Percentiles rank a stretch among this genome's conserved stretches.
These are phyloP conservation scores for Russula brevipes DNA, from an alignment of 768 basidiomycete genomes.

Conservation along the genomic window DNA sequence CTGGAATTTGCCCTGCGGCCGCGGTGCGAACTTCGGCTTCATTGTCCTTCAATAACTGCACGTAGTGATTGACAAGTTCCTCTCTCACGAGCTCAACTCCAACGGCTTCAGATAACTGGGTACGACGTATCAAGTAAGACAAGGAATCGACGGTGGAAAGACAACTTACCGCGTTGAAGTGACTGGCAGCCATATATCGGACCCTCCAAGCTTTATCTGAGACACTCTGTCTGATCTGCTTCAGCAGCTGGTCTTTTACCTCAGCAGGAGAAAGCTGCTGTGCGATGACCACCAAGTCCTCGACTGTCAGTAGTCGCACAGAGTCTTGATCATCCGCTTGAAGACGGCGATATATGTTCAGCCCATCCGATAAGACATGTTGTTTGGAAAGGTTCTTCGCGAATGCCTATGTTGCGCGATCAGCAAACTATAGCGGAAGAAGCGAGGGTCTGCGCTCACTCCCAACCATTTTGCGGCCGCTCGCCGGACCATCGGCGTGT, in stretches of 20 bases:
- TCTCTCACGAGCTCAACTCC: constrained; percentile 88
- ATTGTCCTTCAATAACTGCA: constrained; percentile 92
- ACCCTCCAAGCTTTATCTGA: constrained; percentile 98
- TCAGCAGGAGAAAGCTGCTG: constrained; percentile 80
- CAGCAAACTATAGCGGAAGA: background rate
- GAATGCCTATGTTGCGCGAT: constrained; percentile 50
- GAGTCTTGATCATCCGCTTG: constrained; percentile 98
- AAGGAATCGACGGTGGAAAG: background rate
- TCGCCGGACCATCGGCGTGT: constrained; percentile 97
- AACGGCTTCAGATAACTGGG: constrained; percentile 83
- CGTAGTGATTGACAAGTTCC: constrained; percentile 89
- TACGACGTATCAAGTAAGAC: constrained; percentile 9
- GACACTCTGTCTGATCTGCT: constrained; percentile 82
- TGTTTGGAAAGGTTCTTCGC: constrained; percentile 73
- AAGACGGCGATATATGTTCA: constrained; percentile 90
- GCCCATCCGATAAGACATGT: constrained; percentile 78
- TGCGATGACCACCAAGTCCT: constrained; percentile 91
- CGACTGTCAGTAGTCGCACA: constrained; percentile 90
- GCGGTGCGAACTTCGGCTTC: constrained; percentile 98
- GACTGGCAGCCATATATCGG: constrained; percentile 95
- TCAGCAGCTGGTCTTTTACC: constrained; percentile 83
- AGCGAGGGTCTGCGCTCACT: constrained; percentile 46
- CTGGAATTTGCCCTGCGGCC: constrained; percentile 93
- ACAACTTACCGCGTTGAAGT: constrained; percentile 82
- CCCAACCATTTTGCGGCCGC: constrained; percentile 96